phyloP scores from a whole-genome alignment of 2,329 filamentous ascomycete species.

The Paecilomyces dactylethromorphus region DNA sequence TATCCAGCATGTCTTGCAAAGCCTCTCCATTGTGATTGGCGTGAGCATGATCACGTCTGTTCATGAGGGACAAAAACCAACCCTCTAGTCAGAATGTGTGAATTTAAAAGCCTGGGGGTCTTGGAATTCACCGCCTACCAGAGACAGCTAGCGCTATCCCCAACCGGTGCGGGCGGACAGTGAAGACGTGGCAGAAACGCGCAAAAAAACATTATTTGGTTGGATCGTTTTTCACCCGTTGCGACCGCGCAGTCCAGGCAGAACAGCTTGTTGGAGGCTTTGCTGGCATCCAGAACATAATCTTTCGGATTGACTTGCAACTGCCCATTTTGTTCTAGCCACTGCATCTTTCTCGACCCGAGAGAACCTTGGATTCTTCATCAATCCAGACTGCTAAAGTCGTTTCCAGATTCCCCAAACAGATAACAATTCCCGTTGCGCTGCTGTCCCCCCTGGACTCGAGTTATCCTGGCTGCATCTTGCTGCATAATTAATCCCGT shows the following conservation, averaged over 20 bases:
- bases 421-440: not conserved
- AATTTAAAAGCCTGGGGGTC: not conserved
- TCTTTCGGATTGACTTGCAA: not conserved
- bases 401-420: not conserved
- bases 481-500: not conserved
- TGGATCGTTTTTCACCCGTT: not conserved
- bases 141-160: slow-evolving; percentile 6
- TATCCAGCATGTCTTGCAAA: too few relatives aligned
- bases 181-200: slow-evolving; percentile 18
- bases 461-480: not conserved
- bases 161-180: slow-evolving; percentile 1
- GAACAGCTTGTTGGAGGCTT: not conserved
- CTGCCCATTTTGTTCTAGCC: not conserved
- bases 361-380: not conserved
- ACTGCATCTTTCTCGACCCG: not conserved
- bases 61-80: not conserved
- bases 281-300: not conserved
- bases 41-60: not conserved
- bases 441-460: not conserved
- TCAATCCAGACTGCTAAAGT: not conserved
- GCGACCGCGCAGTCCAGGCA: not conserved
- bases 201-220: not conserved
- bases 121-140: slow-evolving; percentile 13
- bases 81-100: not conserved
- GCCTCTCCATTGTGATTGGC: not conserved